phyloP scores from a whole-genome alignment of 2,329 filamentous ascomycete species.

The Colletotrichum sp. region DNA sequence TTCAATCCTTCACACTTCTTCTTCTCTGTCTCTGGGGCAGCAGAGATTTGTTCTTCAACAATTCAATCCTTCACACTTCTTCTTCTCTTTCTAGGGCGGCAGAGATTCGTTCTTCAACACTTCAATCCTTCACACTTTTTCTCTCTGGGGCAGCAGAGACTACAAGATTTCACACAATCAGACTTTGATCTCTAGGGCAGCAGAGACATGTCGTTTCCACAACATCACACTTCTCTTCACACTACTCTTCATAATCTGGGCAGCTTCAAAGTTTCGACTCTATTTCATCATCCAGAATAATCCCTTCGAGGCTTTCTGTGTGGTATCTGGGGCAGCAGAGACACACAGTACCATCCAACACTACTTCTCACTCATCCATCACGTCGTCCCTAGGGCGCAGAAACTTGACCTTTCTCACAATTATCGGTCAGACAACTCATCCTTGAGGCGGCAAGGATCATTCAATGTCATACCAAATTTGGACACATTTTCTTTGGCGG shows the following conservation, averaged over 20 bases:
- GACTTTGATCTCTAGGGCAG: not conserved
- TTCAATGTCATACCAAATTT: not conserved
- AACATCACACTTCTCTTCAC: not conserved
- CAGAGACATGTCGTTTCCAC: not conserved
- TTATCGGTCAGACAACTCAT: not conserved
- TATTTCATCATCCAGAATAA: not conserved
- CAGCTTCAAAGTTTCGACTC: not conserved
- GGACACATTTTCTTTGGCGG: not conserved
- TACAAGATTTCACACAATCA: not conserved
- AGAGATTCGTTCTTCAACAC: not conserved
- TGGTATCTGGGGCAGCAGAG: not conserved
- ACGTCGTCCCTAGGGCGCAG: not conserved
- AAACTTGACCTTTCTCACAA: not conserved
- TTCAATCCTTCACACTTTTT: not conserved
- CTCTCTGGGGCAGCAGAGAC: not conserved
- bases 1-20: not conserved
- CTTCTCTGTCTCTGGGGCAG: not conserved
- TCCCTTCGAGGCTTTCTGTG: not conserved
- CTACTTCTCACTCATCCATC: not conserved
- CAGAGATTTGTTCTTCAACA: not conserved
- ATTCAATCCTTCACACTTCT: not conserved
- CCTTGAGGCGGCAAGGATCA: not conserved
- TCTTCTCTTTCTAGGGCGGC: not conserved
- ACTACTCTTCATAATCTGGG: not conserved
- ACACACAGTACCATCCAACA: not conserved